Conservation (phyloP, 495 filamentous ascomycete genomes). For the Penicillium fimorum region DNA sequence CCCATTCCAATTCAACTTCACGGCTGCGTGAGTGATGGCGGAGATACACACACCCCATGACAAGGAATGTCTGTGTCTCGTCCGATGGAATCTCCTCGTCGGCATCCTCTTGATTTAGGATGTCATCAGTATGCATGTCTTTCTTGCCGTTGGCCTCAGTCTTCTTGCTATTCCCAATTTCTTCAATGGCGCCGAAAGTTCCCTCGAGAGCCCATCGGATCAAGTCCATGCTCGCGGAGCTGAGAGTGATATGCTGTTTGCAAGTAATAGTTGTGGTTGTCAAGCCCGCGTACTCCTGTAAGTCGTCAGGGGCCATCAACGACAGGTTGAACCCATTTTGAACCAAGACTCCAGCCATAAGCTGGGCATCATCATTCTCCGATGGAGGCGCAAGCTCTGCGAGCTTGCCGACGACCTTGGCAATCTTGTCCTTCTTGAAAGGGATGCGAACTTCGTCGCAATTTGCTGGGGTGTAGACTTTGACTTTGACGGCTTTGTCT, state of each 20-base stretch:
- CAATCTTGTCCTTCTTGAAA: conserved; percentile 92
- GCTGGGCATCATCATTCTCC: conserved; percentile 45
- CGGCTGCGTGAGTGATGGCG: conserved; percentile 62
- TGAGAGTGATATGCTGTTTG: conserved; percentile 81
- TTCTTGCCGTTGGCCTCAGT: conserved; percentile 32
- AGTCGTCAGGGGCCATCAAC: conserved; percentile 92
- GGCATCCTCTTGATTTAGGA: conserved; percentile 43
- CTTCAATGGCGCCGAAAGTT: conserved; percentile 85
- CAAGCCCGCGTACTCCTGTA: conserved; percentile 91
- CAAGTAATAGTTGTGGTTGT: conserved; percentile 91
- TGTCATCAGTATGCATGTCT: conserved; percentile 34
- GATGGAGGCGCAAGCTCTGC: conserved; percentile 71
- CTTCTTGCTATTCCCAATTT: conserved; percentile 48
- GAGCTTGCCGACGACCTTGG: conserved; percentile 93
- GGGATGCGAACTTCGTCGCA: conserved; percentile 94
- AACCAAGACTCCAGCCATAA: conserved; percentile 87
- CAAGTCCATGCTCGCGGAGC: conserved; percentile 82
- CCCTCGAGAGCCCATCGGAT: conserved; percentile 93
- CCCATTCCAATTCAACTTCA: conserved; percentile 91
- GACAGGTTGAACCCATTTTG: conserved; percentile 96
- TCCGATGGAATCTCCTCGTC: conserved; percentile 51
- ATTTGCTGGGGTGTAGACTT: conserved; percentile 89
- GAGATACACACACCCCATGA: conserved; percentile 89
- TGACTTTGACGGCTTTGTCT: conserved; percentile 72
- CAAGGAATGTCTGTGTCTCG: conserved; percentile 57